phyloP scores from a whole-genome alignment of 2,329 filamentous ascomycete species.

The Aspergillus ochraceus region DNA sequence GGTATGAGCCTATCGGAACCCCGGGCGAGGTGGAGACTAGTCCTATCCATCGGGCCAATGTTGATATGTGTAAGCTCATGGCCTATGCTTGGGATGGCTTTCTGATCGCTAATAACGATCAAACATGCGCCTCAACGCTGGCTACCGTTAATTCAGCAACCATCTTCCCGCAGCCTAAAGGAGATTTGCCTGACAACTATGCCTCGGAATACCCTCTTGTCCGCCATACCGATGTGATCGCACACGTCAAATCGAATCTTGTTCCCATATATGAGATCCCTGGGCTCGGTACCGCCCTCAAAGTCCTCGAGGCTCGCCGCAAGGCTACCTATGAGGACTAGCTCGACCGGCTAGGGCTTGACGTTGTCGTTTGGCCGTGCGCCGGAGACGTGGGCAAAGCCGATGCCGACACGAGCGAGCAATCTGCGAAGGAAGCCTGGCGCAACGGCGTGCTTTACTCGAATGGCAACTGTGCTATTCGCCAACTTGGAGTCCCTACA shows the following conservation, averaged over 20 bases:
- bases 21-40: too few relatives aligned
- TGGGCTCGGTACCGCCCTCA: conserved; percentile 43
- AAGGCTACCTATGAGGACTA: conserved; percentile 54
- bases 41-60: conserved; percentile 17
- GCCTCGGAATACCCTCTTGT: conserved; percentile 24
- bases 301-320: conserved; percentile 50
- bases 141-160: conserved; percentile 39
- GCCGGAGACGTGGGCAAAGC: conserved; percentile 53
- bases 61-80: conserved; percentile 50
- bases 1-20: too few relatives aligned
- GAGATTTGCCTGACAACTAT: conserved; percentile 23
- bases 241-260: conserved; percentile 26
- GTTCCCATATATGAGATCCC: conserved; percentile 44
- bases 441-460: conserved; percentile 56
- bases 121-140: conserved; percentile 40
- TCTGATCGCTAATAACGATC: conserved; percentile 40
- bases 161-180: conserved; percentile 39
- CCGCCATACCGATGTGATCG: conserved; percentile 27
- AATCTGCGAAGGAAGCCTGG: conserved; percentile 31
- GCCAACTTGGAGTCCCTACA: conserved; percentile 57
- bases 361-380: conserved; percentile 52
- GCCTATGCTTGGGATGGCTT: conserved; percentile 57
- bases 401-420: conserved; percentile 43
- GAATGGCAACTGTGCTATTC: conserved; percentile 54
- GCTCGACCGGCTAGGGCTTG: conserved; percentile 45